A percentile compares a stretch with the other conserved stretches of the same genome.
Evolutionary conservation across 495 filamentous ascomycete genomes (phyloP).

Genomic region (Penicillium angulare): DNA sequence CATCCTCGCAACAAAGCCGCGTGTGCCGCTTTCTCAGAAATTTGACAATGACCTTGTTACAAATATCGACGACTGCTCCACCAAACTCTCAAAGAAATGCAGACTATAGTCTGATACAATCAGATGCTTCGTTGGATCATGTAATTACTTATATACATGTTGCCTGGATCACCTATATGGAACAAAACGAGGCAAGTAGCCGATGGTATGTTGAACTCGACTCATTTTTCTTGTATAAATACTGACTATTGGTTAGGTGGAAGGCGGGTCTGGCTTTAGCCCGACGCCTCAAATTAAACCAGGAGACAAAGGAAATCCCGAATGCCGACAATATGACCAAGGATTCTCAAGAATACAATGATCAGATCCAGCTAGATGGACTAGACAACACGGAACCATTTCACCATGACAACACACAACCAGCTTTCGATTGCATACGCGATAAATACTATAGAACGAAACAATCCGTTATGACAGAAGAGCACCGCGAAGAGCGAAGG

Average conservation of each 20-base stretch:
- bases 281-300: slow-evolving; percentile 83
- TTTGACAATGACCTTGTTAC: slow-evolving; percentile 80
- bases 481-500: slow-evolving; percentile 81
- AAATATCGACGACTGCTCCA: slow-evolving; percentile 90
- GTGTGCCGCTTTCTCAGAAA: slow-evolving; percentile 90
- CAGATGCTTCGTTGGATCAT: slow-evolving; percentile 70
- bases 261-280: slow-evolving; percentile 90
- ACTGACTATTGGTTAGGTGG: slow-evolving; percentile 58
- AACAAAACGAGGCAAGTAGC: slow-evolving; percentile 91
- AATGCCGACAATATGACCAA: slow-evolving; percentile 36
- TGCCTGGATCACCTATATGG: slow-evolving; percentile 83
- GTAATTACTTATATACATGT: slow-evolving; percentile 51
- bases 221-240: neutral
- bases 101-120: slow-evolving; percentile 73
- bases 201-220: slow-evolving; percentile 55
- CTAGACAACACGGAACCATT: slow-evolving; percentile 42
- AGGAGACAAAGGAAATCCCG: slow-evolving; percentile 70
- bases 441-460: slow-evolving; percentile 30
- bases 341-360: slow-evolving; percentile 34
- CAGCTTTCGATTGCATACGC: slow-evolving; percentile 42
- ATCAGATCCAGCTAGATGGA: slow-evolving; percentile 52
- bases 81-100: slow-evolving; percentile 57
- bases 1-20: slow-evolving; percentile 79
- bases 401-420: slow-evolving; percentile 38
- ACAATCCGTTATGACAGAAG: slow-evolving; percentile 57